Conservation (phyloP, 1,284 basidiomycete genomes). For the Farysia itapuensis region DNA sequence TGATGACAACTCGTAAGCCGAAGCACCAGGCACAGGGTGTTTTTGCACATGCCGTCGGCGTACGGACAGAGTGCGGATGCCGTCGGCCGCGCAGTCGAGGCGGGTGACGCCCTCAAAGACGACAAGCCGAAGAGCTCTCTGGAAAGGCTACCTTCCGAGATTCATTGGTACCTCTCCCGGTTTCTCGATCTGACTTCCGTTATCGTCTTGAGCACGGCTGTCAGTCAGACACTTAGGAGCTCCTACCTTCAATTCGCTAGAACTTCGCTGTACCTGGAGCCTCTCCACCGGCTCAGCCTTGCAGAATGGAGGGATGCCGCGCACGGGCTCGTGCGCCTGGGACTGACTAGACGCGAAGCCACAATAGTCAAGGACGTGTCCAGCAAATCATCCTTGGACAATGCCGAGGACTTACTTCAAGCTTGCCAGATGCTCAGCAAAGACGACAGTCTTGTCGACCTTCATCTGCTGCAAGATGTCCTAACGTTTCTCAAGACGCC, state of each 20-base stretch:
- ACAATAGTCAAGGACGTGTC: no score
- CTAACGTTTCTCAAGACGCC: constrained; percentile 4
- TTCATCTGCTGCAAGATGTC: constrained; percentile 15
- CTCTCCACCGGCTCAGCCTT: constrained; percentile 15
- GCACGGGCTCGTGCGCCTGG: neutral
- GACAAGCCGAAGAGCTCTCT: no score
- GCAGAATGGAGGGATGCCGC: constrained; percentile 29
- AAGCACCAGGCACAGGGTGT: no score
- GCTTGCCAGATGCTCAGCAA: constrained; percentile 2
- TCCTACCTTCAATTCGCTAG: constrained; percentile 21
- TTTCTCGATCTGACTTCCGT: constrained; percentile 11
- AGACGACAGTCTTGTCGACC: constrained; percentile 26
- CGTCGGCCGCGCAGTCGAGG: no score
- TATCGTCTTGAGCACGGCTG: constrained; percentile 15
- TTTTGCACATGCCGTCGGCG: no score
- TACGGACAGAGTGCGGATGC: no score
- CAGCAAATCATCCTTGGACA: no score
- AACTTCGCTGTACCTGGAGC: constrained; percentile 19
- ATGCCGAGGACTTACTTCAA: no score
- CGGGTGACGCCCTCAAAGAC: no score
- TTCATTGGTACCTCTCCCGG: constrained; percentile 18
- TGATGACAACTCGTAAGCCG: no score
- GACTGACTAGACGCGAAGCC: no score
- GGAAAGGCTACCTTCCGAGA: constrained; percentile 15
- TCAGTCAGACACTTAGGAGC: constrained; percentile 1